Conservation (phyloP, 1,139 yeast genomes). For the Protomyces gravidus region DNA sequence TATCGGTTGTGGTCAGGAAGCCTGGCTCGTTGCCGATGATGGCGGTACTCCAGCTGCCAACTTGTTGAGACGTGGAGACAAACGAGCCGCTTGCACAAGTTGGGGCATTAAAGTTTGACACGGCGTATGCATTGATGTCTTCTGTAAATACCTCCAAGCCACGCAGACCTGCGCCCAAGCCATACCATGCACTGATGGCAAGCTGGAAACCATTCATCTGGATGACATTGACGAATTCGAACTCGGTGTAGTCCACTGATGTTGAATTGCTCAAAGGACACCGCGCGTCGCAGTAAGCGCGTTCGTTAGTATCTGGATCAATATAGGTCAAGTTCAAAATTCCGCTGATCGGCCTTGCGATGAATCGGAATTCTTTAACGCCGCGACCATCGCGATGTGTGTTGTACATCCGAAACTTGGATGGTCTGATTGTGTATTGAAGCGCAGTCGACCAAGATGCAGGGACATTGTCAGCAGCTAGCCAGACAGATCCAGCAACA, state of each 20-base stretch:
- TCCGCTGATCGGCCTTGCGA: slow-evolving; percentile 76
- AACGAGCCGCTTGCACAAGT: slow-evolving; percentile 39
- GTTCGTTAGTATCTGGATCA: slow-evolving; percentile 61
- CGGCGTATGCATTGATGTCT: slow-evolving; percentile 58
- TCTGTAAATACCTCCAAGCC: slow-evolving; percentile 73
- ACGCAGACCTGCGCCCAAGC: slow-evolving; percentile 59
- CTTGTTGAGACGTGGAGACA: slow-evolving; percentile 37
- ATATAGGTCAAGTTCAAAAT: slow-evolving; percentile 86
- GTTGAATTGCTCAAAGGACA: slow-evolving; percentile 60
- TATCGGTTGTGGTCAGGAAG: slow-evolving; percentile 39
- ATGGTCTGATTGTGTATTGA: slow-evolving; percentile 59
- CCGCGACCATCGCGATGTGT: slow-evolving; percentile 49
- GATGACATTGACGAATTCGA: slow-evolving; percentile 68
- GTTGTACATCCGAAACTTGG: slow-evolving; percentile 68
- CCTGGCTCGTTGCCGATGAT: slow-evolving; percentile 35
- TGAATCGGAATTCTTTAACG: slow-evolving; percentile 63
- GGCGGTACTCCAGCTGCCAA: slow-evolving; percentile 38
- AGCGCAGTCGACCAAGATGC: slow-evolving; percentile 68
- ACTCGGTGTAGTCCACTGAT: slow-evolving; percentile 63
- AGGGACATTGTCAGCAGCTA: slow-evolving; percentile 48
- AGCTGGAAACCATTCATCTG: slow-evolving; percentile 60
- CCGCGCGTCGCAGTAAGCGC: slow-evolving; percentile 68
- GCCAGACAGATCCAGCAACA: slow-evolving; percentile 51
- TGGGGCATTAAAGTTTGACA: slow-evolving; percentile 66
- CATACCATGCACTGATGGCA: slow-evolving; percentile 67